Evolutionary conservation across 108 stramenopile species (phyloP).

Genomic region (Seminavis robusta): DNA sequence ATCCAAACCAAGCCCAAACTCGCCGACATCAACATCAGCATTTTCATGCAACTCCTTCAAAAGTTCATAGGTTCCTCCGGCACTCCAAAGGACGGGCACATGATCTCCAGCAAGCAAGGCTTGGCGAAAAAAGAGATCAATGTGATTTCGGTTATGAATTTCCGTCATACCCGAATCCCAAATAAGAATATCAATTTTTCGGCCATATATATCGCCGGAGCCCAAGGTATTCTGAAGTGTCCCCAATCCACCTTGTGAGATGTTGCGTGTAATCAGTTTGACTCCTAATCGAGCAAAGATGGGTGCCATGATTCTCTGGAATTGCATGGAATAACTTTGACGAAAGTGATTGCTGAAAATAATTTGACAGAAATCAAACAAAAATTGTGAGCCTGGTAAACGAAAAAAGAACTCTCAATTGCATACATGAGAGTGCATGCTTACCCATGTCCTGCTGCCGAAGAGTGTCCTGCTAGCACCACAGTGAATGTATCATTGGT

Average conservation of each 20-base stretch:
- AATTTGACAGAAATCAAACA: background rate
- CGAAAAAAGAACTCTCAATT: no score
- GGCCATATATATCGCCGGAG: slow-evolving; percentile 40
- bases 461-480: slow-evolving; percentile 60
- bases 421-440: no score
- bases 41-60: slow-evolving; percentile 58
- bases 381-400: no score
- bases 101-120: slow-evolving; percentile 48
- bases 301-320: slow-evolving; percentile 57
- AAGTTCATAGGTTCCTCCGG: slow-evolving; percentile 48
- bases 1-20: slow-evolving; percentile 47
- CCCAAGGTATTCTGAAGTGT: slow-evolving; percentile 33
- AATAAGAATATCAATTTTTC: slow-evolving; percentile 51
- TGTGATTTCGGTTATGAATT: slow-evolving; percentile 2
- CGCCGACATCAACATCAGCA: slow-evolving; percentile 75
- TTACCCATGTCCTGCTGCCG: slow-evolving; percentile 59
- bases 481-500: slow-evolving; percentile 77
- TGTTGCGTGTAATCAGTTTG: slow-evolving; percentile 46
- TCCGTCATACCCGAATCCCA: slow-evolving; percentile 50
- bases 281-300: slow-evolving; percentile 64
- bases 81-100: slow-evolving; percentile 72
- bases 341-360: slow-evolving; percentile 55
- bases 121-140: slow-evolving; percentile 71
- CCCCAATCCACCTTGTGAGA: slow-evolving; percentile 32
- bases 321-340: slow-evolving; percentile 62